Percentiles rank a stretch among this genome's conserved stretches.
phyloP scores from a whole-genome alignment of 2,329 filamentous ascomycete genomes.

The Malbranchea cinnamomea region DNA sequence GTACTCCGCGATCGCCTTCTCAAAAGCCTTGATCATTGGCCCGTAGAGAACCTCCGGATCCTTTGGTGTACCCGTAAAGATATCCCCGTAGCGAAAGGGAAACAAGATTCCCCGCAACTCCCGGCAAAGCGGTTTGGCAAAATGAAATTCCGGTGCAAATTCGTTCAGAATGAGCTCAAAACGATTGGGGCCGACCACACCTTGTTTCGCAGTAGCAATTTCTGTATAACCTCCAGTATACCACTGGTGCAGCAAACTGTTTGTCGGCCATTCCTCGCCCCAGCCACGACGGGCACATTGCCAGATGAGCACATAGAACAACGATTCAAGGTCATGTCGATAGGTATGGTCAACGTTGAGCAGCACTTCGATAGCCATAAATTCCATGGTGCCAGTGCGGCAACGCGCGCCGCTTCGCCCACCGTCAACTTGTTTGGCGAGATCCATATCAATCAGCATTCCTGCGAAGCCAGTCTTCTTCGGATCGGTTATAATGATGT shows the following conservation, averaged over 20 bases:
- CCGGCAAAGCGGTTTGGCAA: slow-evolving; percentile 12
- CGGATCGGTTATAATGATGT: slow-evolving; percentile 20
- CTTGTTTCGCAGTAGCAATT: slow-evolving; percentile 11
- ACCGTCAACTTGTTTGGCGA: slow-evolving; percentile 7
- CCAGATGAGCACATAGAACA: slow-evolving; percentile 17
- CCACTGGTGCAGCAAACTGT: slow-evolving; percentile 10
- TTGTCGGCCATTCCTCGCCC: too few relatives aligned
- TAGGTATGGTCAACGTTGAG: slow-evolving; percentile 16
- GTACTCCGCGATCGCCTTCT: too few relatives aligned
- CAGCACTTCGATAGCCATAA: slow-evolving; percentile 22
- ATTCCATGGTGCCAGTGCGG: slow-evolving; percentile 17
- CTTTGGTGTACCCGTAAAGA: slow-evolving; percentile 6
- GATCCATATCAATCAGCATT: slow-evolving; percentile 22
- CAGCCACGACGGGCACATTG: slow-evolving; percentile 4
- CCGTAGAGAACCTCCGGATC: slow-evolving; percentile 8
- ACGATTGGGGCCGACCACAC: slow-evolving; percentile 9
- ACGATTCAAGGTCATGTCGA: slow-evolving; percentile 18
- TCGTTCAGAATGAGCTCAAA: slow-evolving; percentile 13
- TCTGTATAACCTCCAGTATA: slow-evolving; percentile 14
- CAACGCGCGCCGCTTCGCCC: slow-evolving; percentile 12
- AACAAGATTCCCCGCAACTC: slow-evolving; percentile 11
- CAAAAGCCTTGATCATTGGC: slow-evolving; percentile 3
- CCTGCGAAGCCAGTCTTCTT: slow-evolving; percentile 13
- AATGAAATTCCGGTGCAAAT: slow-evolving; percentile 12
- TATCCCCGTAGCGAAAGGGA: not conserved